Conservation (phyloP, 371 early-diverging fungal genomes). For the Mortierella sp. region DNA sequence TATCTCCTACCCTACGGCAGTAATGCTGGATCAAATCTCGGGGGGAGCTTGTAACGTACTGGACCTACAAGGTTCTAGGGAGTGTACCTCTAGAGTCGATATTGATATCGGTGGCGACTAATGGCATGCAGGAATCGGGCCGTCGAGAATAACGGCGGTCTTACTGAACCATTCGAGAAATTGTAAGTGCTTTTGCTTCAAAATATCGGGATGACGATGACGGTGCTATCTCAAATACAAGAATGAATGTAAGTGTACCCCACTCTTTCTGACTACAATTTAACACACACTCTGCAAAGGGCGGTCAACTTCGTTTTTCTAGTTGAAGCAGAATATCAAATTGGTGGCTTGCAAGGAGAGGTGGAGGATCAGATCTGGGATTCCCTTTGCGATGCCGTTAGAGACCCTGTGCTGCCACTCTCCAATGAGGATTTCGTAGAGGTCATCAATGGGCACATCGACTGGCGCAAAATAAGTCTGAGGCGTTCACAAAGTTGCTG, state of each 20-base stretch:
- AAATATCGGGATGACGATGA: not conserved
- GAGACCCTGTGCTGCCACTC: slow-evolving; percentile 22
- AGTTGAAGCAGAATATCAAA: slow-evolving; percentile 27
- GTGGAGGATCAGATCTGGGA: slow-evolving; percentile 29
- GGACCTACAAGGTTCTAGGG: too few species aligned
- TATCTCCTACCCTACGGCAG: too few species aligned
- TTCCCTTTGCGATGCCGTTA: slow-evolving; percentile 14
- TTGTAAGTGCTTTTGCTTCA: slow-evolving; percentile 9
- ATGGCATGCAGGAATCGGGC: slow-evolving; percentile 22
- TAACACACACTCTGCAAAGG: slow-evolving; percentile 1
- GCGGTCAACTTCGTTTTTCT: slow-evolving; percentile 21
- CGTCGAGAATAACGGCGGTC: slow-evolving; percentile 31
- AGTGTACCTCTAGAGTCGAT: too few species aligned
- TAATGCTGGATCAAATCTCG: too few species aligned
- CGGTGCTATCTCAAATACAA: slow-evolving; percentile 5
- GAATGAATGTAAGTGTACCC: not conserved
- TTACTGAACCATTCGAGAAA: slow-evolving; percentile 21
- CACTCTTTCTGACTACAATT: slow-evolving; percentile 4
- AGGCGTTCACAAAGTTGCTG: slow-evolving; percentile 13
- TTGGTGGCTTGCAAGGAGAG: slow-evolving; percentile 26
- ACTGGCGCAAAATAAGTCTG: slow-evolving; percentile 12
- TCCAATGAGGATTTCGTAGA: slow-evolving; percentile 12
- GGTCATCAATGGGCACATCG: slow-evolving; percentile 25
- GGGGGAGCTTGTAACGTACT: too few species aligned
- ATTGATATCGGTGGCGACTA: slow-evolving; percentile 12